Base-by-base conservation (phyloP, 768 basidiomycete genomes). In the Mycena amicta region DNA sequence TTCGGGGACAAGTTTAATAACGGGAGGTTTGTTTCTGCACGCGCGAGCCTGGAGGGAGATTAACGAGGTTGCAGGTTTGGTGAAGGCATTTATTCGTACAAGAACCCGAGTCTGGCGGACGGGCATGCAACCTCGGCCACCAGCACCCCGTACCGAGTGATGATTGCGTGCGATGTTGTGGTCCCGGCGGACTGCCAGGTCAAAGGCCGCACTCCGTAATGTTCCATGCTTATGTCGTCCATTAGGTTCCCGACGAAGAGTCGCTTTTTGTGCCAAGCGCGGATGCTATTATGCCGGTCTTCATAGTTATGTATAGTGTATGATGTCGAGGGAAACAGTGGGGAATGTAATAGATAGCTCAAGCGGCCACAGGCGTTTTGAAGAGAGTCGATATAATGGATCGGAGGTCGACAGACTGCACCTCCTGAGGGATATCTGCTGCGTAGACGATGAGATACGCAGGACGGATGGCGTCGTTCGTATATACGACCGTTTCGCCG, bases 361-460 rank as follows among this genome's bases (percentile, higher is more conserved):
- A 82, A 26, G 75, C 69, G 28, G 77, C 78, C 52, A 84, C 47
- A 12, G 83, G 80, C 6, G 79, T 82, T 52, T 76, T 79, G 64
- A 83, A 84, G 28, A 82, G 67, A 13, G 67, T 73, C n/a, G 70
- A 69, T 23, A 81, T 61, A 15, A 76, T 72, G 8, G 79, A 49
- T 57, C 74, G 76, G 30, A 70, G 72, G 39, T 68, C 64, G 20
- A 55, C 50, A 52, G 63, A 55, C 28, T 61, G 55, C 26, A 52
- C 37, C 50, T 67, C 63, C 11, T 74, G 68, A 30, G 60, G 59
- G 29, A 76, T 70, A 30, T 51, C 43, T 22, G 68, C 47, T 18
- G 82, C 84, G 63, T 88, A 89, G 20, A 87, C 80, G n/a, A 89
- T 70, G 55, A 88, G 74, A 70, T 81, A 89, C 0, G 84, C 84